Evolutionary conservation across 768 basidiomycete species (phyloP).

Genomic region (Suillus subaureus): DNA sequence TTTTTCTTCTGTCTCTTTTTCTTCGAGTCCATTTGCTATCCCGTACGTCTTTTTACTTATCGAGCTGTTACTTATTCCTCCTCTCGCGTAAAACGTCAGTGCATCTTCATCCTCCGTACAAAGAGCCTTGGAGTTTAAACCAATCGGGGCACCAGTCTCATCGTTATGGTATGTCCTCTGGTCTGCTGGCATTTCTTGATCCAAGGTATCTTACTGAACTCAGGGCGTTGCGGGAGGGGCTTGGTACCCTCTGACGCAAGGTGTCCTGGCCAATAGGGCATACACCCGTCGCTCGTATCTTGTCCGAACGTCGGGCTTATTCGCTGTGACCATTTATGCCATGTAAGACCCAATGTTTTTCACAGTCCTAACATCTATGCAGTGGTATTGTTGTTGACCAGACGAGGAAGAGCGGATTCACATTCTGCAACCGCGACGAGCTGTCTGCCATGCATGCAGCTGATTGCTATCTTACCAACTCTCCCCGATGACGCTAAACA

Average conservation of each 20-base stretch:
- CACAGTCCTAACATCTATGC: slow-evolving; percentile 7
- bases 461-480: background rate
- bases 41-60: no score
- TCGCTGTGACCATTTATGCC: slow-evolving; percentile 53
- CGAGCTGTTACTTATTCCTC: background rate
- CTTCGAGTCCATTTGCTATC: no score
- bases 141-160: slow-evolving; percentile 61
- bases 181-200: background rate
- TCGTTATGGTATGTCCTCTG: slow-evolving; percentile 51
- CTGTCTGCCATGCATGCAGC: slow-evolving; percentile 25
- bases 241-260: slow-evolving; percentile 67
- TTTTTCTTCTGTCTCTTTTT: no score
- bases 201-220: slow-evolving; percentile 1
- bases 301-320: slow-evolving; percentile 59
- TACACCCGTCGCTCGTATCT: slow-evolving; percentile 60
- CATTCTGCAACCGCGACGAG: slow-evolving; percentile 50
- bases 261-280: slow-evolving; percentile 50
- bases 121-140: slow-evolving; percentile 63
- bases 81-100: slow-evolving; percentile 26
- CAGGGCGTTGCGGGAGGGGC: slow-evolving; percentile 64
- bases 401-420: slow-evolving; percentile 49
- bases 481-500: background rate
- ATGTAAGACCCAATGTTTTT: slow-evolving; percentile 40
- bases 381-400: slow-evolving; percentile 60
- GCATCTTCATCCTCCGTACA: slow-evolving; percentile 55